Evolutionary conservation across 2,329 filamentous ascomycete genomes (phyloP).

Genomic region (Pestalotiopsis sp.): DNA sequence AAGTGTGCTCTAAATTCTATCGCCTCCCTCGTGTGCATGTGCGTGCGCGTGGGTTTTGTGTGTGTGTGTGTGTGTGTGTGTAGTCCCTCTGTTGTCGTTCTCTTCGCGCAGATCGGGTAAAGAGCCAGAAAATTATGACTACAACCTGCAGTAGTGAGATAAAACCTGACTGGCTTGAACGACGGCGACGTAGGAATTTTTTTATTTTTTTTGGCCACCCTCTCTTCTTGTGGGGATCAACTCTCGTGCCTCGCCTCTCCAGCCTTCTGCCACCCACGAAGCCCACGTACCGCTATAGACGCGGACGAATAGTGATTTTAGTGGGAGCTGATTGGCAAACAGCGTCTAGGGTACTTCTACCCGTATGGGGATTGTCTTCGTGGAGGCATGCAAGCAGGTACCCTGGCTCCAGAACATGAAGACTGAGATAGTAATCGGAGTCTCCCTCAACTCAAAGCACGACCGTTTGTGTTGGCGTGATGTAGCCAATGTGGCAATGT

Average conservation of each 20-base stretch:
- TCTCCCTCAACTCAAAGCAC: too few relatives aligned
- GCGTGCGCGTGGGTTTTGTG: not conserved
- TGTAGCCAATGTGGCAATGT: too few relatives aligned
- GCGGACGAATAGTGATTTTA: not conserved
- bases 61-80: not conserved
- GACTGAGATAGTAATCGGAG: too few relatives aligned
- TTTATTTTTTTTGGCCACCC: slow-evolving; percentile 2
- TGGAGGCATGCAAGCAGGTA: not conserved
- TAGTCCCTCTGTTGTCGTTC: not conserved
- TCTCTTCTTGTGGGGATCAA: not conserved
- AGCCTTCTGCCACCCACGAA: not conserved
- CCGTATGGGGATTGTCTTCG: not conserved
- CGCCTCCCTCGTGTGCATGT: not conserved
- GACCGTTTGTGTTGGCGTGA: too few relatives aligned
- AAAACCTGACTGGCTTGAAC: slow-evolving; percentile 1
- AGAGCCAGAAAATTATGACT: not conserved
- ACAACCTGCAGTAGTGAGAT: slow-evolving; percentile 5
- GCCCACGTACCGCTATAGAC: not conserved
- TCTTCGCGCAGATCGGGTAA: not conserved
- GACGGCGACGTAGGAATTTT: not conserved
- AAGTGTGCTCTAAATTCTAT: not conserved
- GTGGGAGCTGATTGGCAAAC: not conserved
- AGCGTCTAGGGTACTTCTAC: not conserved
- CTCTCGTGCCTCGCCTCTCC: not conserved
- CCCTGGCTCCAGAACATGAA: not conserved